Base-by-base conservation (phyloP, 495 filamentous ascomycete genomes). In the Aspergillus sparsus region DNA sequence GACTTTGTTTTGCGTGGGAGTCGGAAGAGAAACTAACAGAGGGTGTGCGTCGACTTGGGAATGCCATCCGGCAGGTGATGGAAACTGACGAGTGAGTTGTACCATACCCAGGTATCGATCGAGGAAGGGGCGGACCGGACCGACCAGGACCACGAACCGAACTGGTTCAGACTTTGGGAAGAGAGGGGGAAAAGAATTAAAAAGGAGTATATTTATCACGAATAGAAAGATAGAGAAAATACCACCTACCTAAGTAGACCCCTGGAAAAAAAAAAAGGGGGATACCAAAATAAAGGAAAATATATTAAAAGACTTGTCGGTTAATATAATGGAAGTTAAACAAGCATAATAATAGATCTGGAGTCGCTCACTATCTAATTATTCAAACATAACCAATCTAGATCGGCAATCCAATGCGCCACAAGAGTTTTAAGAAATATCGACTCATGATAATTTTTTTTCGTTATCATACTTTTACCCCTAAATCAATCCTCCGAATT, bases 1-100 rank as follows among this genome's bases (percentile, higher is more conserved):
- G 91, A 46, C 64, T 95, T 7, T 90, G 87, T 61, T 92, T 90
- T 71, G 80, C 89, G 9, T 93, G 87, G 86, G 90, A 87, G 74
- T 82, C 87, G 16, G 85, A 85, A 67, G 78, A 78, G n/a, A 73
- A 80, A 52, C 61, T 95, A n/a, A 77, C 66, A 2, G 88, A 92
- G 66, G 91, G 89, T 0, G 80, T 94, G 9, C 59, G 62, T 41
- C 57, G 65, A 41, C 45, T 64, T 18, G 62, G 47, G 41, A 31
- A 37, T 31, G 62, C 56, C n/a, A 57, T 63, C 33, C 56, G 52
- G 45, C 35, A 53, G 46, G 47, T 49, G 36, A 50, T 54, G 21
- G 9, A 32, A 50, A 6, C 12, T 13, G 11, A 7, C 12, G 46
- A 49, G 8, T 41, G 49, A 47, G 21, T 27, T 27, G 37, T n/a